Percentiles rank a stretch among this genome's conserved stretches.
These are phyloP conservation scores for Yamadazyma mexicana DNA, from an alignment of 1,139 yeast genomes.

Conservation along the genomic window DNA sequence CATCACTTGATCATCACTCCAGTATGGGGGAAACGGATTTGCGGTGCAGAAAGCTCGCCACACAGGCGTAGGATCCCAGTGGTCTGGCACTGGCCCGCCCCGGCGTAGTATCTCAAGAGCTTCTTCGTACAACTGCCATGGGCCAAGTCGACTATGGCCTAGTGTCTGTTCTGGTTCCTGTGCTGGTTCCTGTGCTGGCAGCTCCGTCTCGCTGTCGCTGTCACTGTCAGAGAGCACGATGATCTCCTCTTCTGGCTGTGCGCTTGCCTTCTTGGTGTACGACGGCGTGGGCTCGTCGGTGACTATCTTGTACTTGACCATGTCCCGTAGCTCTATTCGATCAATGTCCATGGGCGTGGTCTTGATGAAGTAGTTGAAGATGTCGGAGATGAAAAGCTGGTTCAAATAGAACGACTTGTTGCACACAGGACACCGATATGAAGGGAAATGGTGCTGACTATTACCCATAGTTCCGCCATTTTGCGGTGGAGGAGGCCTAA, in stretches of 20 bases:
- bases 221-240: conserved; percentile 29
- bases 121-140: too few relatives aligned
- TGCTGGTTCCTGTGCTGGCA: background rate
- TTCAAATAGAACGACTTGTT: conserved; percentile 34
- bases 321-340: conserved; percentile 38
- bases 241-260: conserved; percentile 21
- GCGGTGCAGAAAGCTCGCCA: too few relatives aligned
- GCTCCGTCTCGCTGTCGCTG: conserved; percentile 5
- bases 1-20: background rate
- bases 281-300: conserved; percentile 20
- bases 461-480: background rate
- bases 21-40: too few relatives aligned
- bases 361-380: conserved; percentile 44
- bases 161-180: too few relatives aligned
- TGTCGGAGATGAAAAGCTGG: conserved; percentile 40
- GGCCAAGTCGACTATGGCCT: too few relatives aligned
- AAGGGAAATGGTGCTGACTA: conserved; percentile 16
- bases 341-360: conserved; percentile 37
- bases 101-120: too few relatives aligned
- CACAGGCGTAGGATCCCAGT: too few relatives aligned
- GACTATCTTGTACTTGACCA: conserved; percentile 36
- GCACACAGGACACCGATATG: conserved; percentile 45
- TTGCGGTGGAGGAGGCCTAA: too few relatives aligned
- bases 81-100: too few relatives aligned
- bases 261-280: conserved; percentile 7